These are phyloP conservation scores for Chalciporus sphaerocephalus DNA, from an alignment of 768 basidiomycete genomes.

Conservation along the genomic window DNA sequence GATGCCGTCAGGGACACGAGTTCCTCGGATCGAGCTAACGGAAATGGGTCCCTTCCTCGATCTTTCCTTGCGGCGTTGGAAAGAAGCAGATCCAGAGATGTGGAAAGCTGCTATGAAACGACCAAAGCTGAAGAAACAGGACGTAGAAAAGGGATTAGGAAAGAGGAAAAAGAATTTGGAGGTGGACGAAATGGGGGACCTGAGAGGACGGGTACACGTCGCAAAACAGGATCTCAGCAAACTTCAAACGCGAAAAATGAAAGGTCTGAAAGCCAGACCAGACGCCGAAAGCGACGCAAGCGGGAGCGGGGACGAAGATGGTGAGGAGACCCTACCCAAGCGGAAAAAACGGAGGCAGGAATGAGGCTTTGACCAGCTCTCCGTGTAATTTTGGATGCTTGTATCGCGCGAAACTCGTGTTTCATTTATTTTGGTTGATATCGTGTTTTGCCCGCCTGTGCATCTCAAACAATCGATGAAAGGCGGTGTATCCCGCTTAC, in stretches of 20 bases:
- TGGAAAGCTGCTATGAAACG: slow-evolving; percentile 76
- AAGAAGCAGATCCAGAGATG: slow-evolving; percentile 71
- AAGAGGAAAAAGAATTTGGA: slow-evolving; percentile 93
- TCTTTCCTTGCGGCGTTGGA: slow-evolving; percentile 69
- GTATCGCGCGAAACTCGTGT: background rate
- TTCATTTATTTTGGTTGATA: background rate
- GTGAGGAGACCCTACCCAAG: slow-evolving; percentile 15
- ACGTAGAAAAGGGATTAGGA: slow-evolving; percentile 82
- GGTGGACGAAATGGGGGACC: slow-evolving; percentile 97
- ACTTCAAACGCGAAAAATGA: slow-evolving; percentile 95
- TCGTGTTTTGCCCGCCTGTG: slow-evolving; percentile 2
- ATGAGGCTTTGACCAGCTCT: background rate
- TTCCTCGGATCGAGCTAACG: slow-evolving; percentile 75
- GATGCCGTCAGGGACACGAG: slow-evolving; percentile 69
- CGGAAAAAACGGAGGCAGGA: slow-evolving; percentile 17
- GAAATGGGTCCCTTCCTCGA: slow-evolving; percentile 94
- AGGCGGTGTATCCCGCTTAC: too few relatives aligned
- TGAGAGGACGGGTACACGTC: slow-evolving; percentile 86
- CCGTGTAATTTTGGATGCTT: slow-evolving; percentile 1
- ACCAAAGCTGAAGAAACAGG: slow-evolving; percentile 85
- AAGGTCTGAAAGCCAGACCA: slow-evolving; percentile 63
- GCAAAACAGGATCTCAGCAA: slow-evolving; percentile 82
- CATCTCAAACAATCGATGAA: too few relatives aligned
- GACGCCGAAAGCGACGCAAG: slow-evolving; percentile 1
- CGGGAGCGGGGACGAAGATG: slow-evolving; percentile 7